These are phyloP conservation scores for Ganoderma sinense DNA, from an alignment of 1,284 basidiomycete species.

Conservation along the genomic window DNA sequence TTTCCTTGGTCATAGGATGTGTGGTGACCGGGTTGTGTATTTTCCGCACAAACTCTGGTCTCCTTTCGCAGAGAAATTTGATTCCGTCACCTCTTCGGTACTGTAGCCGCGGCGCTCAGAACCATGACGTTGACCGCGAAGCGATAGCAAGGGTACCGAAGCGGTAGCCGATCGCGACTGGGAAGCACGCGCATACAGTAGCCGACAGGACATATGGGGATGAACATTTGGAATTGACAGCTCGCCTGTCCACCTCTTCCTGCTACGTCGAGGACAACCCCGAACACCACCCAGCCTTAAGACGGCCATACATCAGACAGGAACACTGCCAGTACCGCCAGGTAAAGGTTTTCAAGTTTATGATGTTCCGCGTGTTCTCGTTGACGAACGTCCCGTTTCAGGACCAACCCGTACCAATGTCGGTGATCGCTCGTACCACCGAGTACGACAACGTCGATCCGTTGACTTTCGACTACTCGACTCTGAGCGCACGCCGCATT, in stretches of 20 bases:
- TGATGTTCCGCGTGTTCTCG: not conserved
- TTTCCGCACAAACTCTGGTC: too few relatives aligned
- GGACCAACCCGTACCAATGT: not conserved
- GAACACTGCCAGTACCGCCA: not conserved
- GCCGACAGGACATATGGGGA: not conserved
- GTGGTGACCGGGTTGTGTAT: too few relatives aligned
- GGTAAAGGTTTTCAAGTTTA: not conserved
- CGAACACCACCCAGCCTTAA: not conserved
- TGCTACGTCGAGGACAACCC: not conserved
- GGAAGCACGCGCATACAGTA: not conserved
- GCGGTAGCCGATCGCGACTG: not conserved
- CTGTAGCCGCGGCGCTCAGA: not conserved
- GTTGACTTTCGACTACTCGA: conserved; percentile 2
- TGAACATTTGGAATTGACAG: not conserved
- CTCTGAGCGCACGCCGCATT: not conserved
- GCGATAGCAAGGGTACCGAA: not conserved
- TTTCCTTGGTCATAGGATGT: too few relatives aligned
- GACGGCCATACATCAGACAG: not conserved
- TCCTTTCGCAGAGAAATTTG: too few relatives aligned
- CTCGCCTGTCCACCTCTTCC: not conserved
- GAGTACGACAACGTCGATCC: not conserved
- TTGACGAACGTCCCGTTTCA: not conserved
- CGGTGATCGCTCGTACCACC: not conserved
- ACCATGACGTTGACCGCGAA: not conserved
- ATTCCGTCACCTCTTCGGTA: not conserved